A percentile compares a stretch with the other conserved stretches of the same genome.
Evolutionary conservation across 2,329 filamentous ascomycete species (phyloP).

Genomic region (Graphilbum sp.): DNA sequence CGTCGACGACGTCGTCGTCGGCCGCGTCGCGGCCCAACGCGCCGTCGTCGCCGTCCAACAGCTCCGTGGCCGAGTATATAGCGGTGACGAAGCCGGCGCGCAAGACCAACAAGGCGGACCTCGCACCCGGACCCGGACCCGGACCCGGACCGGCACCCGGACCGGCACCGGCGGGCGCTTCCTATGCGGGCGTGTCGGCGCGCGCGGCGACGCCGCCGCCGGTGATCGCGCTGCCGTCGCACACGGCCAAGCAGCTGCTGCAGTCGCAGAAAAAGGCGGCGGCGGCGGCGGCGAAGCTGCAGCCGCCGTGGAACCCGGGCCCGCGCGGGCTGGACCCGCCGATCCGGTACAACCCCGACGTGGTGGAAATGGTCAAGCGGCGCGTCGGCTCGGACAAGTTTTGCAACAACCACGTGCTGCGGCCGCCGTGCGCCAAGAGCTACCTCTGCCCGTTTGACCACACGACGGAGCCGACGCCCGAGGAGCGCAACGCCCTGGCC

Average conservation of each 20-base stretch:
- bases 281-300: conserved; percentile 13
- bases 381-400: conserved; percentile 37
- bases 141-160: no score
- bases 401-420: conserved; percentile 46
- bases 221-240: conserved; percentile 22
- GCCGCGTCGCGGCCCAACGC: no score
- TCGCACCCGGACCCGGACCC: no score
- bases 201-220: conserved; percentile 7
- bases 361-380: conserved; percentile 38
- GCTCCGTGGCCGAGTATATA: background rate
- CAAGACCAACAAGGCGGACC: background rate
- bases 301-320: conserved; percentile 31
- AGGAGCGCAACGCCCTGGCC: conserved; percentile 39
- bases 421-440: conserved; percentile 37
- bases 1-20: background rate
- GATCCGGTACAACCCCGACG: conserved; percentile 26
- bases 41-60: conserved; percentile 7
- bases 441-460: conserved; percentile 41
- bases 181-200: conserved; percentile 15
- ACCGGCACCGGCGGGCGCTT: no score
- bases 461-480: conserved; percentile 31
- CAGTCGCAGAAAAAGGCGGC: conserved; percentile 13
- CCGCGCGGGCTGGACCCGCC: conserved; percentile 36
- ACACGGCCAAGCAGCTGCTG: conserved; percentile 9
- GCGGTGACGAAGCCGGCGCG: background rate